A percentile compares a stretch with the other conserved stretches of the same genome.
These are phyloP conservation scores for Eucalyptus curtisii DNA, from an alignment of 345 rosid species.

Conservation along the genomic window DNA sequence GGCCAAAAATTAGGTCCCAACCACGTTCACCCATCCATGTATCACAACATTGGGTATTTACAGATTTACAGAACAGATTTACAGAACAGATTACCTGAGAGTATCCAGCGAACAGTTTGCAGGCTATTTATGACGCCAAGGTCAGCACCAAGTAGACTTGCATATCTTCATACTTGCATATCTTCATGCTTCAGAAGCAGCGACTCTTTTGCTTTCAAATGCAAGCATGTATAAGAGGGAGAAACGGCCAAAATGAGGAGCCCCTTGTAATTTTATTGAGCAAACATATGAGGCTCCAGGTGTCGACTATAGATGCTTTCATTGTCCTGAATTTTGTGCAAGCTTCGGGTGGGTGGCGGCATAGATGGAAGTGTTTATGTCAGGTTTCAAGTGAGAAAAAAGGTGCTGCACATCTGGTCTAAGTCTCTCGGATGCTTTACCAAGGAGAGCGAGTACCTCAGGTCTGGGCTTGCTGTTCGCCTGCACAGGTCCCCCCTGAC, in stretches of 20 bases:
- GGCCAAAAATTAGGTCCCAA: not conserved
- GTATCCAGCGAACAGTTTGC: not conserved
- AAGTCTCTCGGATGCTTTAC: slow-evolving; percentile 59
- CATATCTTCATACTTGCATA: not conserved
- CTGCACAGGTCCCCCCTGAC: slow-evolving; percentile 93
- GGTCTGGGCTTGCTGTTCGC: slow-evolving; percentile 74
- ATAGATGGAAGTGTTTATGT: slow-evolving; percentile 56
- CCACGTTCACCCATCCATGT: not conserved
- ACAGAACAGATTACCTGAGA: not conserved
- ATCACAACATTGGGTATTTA: not conserved
- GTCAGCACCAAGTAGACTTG: not conserved
- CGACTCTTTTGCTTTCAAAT: not conserved
- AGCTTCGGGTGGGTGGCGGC: slow-evolving; percentile 86
- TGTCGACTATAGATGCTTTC: not conserved
- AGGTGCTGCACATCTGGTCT: slow-evolving; percentile 81
- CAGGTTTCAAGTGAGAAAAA: slow-evolving; percentile 78
- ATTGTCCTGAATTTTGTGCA: slow-evolving; percentile 9
- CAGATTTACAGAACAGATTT: not conserved
- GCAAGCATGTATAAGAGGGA: not conserved
- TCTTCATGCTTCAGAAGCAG: not conserved
- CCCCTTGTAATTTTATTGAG: not conserved
- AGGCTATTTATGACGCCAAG: not conserved
- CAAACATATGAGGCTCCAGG: not conserved
- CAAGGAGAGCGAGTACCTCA: slow-evolving; percentile 56
- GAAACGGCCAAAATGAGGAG: not conserved